Base-by-base conservation (phyloP, 352 stramenopile species). In the Pythium folliculosum region DNA sequence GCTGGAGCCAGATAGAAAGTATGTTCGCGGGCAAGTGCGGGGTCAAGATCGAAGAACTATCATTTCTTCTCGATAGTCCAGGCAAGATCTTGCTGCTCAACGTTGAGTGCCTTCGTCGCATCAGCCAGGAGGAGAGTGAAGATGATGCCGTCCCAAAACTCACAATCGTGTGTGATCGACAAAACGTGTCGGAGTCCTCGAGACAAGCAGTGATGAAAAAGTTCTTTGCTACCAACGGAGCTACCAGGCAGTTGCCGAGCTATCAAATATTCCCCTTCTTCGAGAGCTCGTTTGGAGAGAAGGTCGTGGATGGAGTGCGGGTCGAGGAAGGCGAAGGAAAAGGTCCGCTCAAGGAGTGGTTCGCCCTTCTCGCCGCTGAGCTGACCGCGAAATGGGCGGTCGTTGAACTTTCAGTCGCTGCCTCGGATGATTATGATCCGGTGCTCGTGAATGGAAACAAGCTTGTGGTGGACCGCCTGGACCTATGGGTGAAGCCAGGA, bases 251-350 rank as follows among this genome's bases (percentile, higher is more conserved):
- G 6, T 35, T 37, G 13, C 45, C 71, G 2, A 65, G 63, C 22
- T 78, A 78, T 30, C 71, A 76, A 21, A 30, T 91, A 27, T 90
- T 77, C 51, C 83, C 81, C 6, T 91, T 90, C 49, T 90, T 89
- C 56, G 70, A 77, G 65, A 88, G 78, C 32, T 70, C 74, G n/a
- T 93, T 87, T 40, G 81, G 85, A 13, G 84, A 91, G 63, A 92
- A 91, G 38, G 19, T 81, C 13, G 81, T 92, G 7, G 70, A 89
- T 55, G 77, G 75, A 7, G 54, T 78, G 16, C 69, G 54, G 16
- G 82, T 93, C 7, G 85, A 93, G 73, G 85, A 93, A 78, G 82
- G 85, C 37, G 84, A 92, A 77, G 84, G 84, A 12, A 86, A 81
- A 58, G 84, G 82, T 0, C 84, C 84, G 10, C 48, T 93, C 14